A percentile compares a stretch with the other conserved stretches of the same genome.
Conservation (phyloP, 306 rosid species). For the Quercus variabilis region DNA sequence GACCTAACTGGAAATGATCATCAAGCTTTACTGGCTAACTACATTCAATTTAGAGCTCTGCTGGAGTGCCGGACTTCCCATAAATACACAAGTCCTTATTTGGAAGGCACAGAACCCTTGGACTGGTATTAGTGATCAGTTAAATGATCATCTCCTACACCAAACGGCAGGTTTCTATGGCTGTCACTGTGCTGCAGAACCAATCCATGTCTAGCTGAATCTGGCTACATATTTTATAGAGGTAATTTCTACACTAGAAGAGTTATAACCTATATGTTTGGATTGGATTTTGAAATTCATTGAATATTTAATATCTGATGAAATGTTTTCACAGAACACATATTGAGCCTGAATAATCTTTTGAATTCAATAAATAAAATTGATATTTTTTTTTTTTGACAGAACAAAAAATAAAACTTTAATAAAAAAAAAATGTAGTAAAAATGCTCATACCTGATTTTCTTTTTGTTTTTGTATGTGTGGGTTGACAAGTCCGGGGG, state of each 20-base stretch:
- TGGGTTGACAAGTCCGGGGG: too few species aligned
- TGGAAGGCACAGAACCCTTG: conserved; percentile 98
- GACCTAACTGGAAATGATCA: conserved; percentile 16
- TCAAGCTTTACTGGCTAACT: conserved; percentile 93
- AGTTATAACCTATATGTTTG: neutral
- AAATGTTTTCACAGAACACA: neutral
- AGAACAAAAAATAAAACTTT: too few species aligned
- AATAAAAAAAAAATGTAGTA: too few species aligned
- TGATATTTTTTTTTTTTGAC: neutral
- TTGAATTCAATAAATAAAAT: neutral
- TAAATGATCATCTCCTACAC: conserved; percentile 87
- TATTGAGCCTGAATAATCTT: neutral
- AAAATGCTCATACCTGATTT: too few species aligned
- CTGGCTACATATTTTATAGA: conserved; percentile 66
- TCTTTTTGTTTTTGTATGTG: too few species aligned
- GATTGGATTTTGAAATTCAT: neutral
- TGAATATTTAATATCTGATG: neutral
- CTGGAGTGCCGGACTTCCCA: conserved; percentile 83
- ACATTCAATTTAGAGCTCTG: conserved; percentile 87
- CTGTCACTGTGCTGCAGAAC: conserved; percentile 83
- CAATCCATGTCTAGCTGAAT: conserved; percentile 86
- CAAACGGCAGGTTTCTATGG: conserved; percentile 94
- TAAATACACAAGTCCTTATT: conserved; percentile 85
- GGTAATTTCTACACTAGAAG: conserved; percentile 32
- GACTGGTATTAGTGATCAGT: conserved; percentile 96